These are phyloP conservation scores for Coniochaeta ligniaria DNA, from an alignment of 2,329 filamentous ascomycete genomes.

Conservation along the genomic window DNA sequence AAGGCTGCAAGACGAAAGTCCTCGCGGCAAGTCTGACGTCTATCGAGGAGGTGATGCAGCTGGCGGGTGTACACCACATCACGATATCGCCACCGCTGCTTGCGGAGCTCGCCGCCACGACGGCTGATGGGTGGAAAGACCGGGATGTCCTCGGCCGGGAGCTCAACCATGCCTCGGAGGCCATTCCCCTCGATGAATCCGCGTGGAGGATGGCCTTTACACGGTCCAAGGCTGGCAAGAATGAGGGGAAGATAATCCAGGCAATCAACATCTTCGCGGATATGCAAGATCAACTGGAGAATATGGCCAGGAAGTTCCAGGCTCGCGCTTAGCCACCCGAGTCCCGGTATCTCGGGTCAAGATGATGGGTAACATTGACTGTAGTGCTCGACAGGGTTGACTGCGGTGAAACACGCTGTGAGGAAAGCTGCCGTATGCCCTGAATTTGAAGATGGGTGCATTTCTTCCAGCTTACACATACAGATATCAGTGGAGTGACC, in stretches of 20 bases:
- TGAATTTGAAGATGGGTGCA: no score
- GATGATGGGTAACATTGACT: neutral
- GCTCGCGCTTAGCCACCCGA: neutral
- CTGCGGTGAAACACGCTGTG: no score
- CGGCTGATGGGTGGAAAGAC: slow-evolving; percentile 19
- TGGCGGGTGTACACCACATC: slow-evolving; percentile 51
- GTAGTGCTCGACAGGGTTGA: neutral
- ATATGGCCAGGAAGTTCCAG: slow-evolving; percentile 10
- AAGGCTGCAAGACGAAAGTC: slow-evolving; percentile 37
- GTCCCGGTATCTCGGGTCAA: neutral
- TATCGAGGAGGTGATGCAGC: slow-evolving; percentile 47
- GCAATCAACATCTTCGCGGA: slow-evolving; percentile 53
- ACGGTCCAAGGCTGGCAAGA: slow-evolving; percentile 34
- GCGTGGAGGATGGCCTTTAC: slow-evolving; percentile 44
- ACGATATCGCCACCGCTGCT: slow-evolving; percentile 50
- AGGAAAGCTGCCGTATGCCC: no score
- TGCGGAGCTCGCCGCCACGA: slow-evolving; percentile 31
- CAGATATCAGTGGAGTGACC: no score
- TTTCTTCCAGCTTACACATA: no score
- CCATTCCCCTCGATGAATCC: slow-evolving; percentile 28
- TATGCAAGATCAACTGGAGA: slow-evolving; percentile 45
- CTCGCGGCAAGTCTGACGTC: slow-evolving; percentile 51
- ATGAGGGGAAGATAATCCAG: slow-evolving; percentile 42
- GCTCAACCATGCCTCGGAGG: neutral
- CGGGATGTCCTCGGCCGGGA: slow-evolving; percentile 18